phyloP scores from a whole-genome alignment of 345 rosid genomes.

The Abelmoschus esculentus region DNA sequence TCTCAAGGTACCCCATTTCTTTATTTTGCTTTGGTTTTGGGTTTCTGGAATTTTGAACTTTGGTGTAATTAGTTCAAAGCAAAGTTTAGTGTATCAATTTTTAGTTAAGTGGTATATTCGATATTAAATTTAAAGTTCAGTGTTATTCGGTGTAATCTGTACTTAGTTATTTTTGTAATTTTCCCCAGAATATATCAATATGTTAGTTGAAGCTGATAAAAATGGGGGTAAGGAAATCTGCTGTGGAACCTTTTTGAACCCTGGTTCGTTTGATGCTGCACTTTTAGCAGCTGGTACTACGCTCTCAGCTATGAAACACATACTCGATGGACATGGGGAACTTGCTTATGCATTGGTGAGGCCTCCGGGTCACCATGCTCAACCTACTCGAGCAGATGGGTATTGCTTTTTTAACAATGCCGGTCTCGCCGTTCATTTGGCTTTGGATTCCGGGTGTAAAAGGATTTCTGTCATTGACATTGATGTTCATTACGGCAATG shows the following conservation, averaged over 20 bases:
- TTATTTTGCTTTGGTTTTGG: background rate
- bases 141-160: no score
- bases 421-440: constrained; percentile 60
- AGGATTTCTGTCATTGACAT: constrained; percentile 65
- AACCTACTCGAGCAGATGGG: constrained; percentile 83
- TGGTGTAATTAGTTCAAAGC: background rate
- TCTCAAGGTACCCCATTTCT: constrained; percentile 32
- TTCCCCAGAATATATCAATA: constrained; percentile 49
- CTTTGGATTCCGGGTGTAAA: constrained; percentile 47
- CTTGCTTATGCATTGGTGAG: constrained; percentile 69
- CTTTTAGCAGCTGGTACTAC: constrained; percentile 85
- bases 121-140: no score
- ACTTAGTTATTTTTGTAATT: background rate
- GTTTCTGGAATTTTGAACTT: background rate
- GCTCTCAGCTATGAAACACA: constrained; percentile 63
- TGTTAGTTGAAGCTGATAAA: constrained; percentile 48
- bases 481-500: constrained; percentile 89
- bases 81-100: no score
- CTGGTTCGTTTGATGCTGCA: constrained; percentile 67
- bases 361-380: constrained; percentile 96
- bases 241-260: constrained; percentile 59
- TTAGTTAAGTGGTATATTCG: no score
- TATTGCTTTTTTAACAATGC: constrained; percentile 89
- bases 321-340: constrained; percentile 55
- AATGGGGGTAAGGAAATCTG: constrained; percentile 48